Evolutionary conservation across 805 yeast species (phyloP), one percentile per base, ranked within the genome.

Genomic region (Kazachstania martiniae): DNA sequence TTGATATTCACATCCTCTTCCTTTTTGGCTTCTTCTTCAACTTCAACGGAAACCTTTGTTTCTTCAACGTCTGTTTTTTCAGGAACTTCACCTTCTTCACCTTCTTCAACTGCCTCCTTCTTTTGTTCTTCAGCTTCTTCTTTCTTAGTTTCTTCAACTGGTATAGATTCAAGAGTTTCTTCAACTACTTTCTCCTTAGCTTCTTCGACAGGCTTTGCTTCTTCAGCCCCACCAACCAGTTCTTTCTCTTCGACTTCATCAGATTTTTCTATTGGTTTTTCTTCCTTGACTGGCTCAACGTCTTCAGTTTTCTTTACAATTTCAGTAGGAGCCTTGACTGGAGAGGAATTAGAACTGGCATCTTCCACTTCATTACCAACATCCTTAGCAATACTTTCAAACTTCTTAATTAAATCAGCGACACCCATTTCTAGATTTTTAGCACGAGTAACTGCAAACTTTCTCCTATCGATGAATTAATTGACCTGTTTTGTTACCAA

Each of bases 321-420:
- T n/a, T 21, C 27, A 12, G 12, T 21, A 5, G 29, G 30, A 18
- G 19, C 19, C 8, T 18, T 10, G 22, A 8, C 22, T 19, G 12
- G 8, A 12, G 9, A 12, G 12, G 18, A n/a, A 2, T 15, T 27
- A 12, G 36, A 12, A 12, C 4, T 21, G 22, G 31, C 19, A 17
- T 26, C 31, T 16, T 29, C 33, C 21, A 18, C 6, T 28, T 30
- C 41, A 21, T 19, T 19, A 23, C 13, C 12, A n/a, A 36, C 40
- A 15, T 39, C 38, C 23, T 29, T 43, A 5, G 56, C 41, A 16
- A 54, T 41, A 10, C 35, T 49, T 31, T 57, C 62, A 36, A 57
- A 57, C 35, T 54, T 61, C 32, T 56, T 56, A 28, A 57, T 57
- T 35, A 57, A 43, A 34, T 57, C 62, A 27, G 61, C 59, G 25